A percentile compares a stretch with the other conserved stretches of the same genome.
phyloP scores from a whole-genome alignment of 495 filamentous ascomycete genomes.

The Copromyces sp. region DNA sequence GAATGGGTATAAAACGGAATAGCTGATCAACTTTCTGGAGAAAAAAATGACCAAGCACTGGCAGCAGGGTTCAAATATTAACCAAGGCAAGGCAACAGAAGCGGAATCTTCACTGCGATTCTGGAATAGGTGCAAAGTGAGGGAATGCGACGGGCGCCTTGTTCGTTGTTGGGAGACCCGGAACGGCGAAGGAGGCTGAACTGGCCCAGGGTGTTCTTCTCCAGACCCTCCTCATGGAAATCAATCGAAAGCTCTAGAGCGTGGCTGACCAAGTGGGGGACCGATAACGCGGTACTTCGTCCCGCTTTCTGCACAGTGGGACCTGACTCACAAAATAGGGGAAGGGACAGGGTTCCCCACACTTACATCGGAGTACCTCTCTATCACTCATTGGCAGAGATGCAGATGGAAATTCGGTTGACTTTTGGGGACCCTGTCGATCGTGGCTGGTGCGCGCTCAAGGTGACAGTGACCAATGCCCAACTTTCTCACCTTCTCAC shows the following conservation, averaged over 20 bases:
- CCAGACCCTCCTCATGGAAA: conserved; percentile 30
- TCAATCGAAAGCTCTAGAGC: conserved; percentile 28
- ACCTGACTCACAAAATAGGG: not conserved
- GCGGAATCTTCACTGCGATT: not conserved
- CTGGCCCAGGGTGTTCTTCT: not conserved
- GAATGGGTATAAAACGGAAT: not conserved
- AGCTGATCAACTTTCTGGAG: not conserved
- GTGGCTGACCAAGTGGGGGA: conserved; percentile 17
- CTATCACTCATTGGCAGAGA: conserved; percentile 7
- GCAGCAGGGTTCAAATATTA: not conserved
- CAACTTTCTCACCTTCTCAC: not conserved
- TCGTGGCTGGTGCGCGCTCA: conserved; percentile 7
- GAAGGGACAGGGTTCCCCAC: not conserved
- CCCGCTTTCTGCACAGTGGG: not conserved
- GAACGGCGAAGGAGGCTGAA: not conserved
- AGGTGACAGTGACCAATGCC: not conserved
- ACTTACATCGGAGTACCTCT: not conserved
- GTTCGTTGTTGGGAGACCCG: not conserved
- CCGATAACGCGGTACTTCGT: conserved; percentile 15
- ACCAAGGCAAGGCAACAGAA: not conserved
- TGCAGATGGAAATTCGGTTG: conserved; percentile 10
- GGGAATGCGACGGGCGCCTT: not conserved
- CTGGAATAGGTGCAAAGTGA: not conserved
- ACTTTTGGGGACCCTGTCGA: conserved; percentile 4
- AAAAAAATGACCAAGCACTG: not conserved